These are phyloP conservation scores for Circinella minor DNA, from an alignment of 371 early-diverging fungal species.

Conservation along the genomic window DNA sequence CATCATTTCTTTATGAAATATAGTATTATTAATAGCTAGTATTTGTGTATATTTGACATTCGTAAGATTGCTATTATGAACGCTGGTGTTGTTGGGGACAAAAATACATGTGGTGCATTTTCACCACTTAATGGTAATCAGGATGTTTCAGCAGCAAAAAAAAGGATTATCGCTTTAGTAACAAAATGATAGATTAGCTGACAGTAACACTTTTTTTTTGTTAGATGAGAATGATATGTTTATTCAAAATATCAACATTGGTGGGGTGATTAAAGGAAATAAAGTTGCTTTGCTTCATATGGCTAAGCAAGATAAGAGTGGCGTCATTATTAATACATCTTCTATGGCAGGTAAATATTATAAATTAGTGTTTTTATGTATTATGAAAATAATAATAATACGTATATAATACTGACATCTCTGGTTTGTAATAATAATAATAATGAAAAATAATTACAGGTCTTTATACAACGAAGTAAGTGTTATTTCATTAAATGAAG, in stretches of 20 bases:
- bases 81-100: constrained; percentile 3
- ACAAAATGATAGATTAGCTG: neutral
- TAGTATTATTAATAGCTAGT: neutral
- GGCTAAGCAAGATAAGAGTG: constrained; percentile 32
- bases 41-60: neutral
- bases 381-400: too few relatives aligned
- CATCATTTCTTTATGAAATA: neutral
- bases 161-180: neutral
- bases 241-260: constrained; percentile 3
- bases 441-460: too few relatives aligned
- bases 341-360: neutral
- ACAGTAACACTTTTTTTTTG: neutral
- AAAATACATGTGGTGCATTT: neutral
- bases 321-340: constrained; percentile 51
- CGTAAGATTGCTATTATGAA: constrained; percentile 12
- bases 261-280: constrained; percentile 18
- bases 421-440: too few relatives aligned
- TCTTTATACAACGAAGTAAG: too few relatives aligned
- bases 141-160: too few relatives aligned
- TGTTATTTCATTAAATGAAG: too few relatives aligned
- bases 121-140: constrained; percentile 11
- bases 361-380: too few relatives aligned
- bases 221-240: constrained; percentile 1
- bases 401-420: too few relatives aligned
- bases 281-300: constrained; percentile 46